A percentile compares a stretch with the other conserved stretches of the same genome.
These are phyloP conservation scores for Talaromyces thailandensis DNA, from an alignment of 495 filamentous ascomycete species.

Conservation along the genomic window DNA sequence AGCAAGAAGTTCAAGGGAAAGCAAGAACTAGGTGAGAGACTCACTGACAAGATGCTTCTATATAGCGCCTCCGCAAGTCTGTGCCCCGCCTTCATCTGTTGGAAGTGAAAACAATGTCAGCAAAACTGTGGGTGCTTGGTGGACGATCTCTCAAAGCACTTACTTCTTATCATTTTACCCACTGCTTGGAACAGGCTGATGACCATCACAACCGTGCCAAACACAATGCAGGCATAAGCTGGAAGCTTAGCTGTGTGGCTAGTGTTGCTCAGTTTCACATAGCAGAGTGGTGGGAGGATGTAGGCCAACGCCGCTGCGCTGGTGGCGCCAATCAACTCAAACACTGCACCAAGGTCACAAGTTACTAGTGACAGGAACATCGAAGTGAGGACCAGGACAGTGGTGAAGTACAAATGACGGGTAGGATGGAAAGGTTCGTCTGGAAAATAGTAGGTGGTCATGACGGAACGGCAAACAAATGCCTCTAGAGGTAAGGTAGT, in stretches of 20 bases:
- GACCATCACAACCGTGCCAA: slow-evolving; percentile 75
- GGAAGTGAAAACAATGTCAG: not conserved
- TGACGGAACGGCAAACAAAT: slow-evolving; percentile 95
- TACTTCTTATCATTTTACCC: slow-evolving; percentile 51
- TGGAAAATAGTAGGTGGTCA: slow-evolving; percentile 88
- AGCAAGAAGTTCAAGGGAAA: not conserved
- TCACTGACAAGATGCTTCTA: not conserved
- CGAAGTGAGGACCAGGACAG: slow-evolving; percentile 66
- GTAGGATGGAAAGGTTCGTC: slow-evolving; percentile 70
- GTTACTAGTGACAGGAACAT: slow-evolving; percentile 72
- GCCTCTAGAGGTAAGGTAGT: slow-evolving; percentile 93
- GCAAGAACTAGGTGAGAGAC: not conserved
- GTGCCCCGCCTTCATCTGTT: slow-evolving; percentile 24
- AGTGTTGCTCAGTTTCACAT: slow-evolving; percentile 72
- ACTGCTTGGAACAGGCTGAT: slow-evolving; percentile 72
- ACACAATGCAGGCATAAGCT: slow-evolving; percentile 58
- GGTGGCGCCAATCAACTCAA: slow-evolving; percentile 92
- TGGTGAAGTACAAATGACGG: slow-evolving; percentile 78
- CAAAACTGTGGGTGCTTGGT: not conserved
- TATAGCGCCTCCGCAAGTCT: slow-evolving; percentile 18
- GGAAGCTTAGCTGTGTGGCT: slow-evolving; percentile 64
- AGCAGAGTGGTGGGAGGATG: slow-evolving; percentile 90
- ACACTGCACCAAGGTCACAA: slow-evolving; percentile 87
- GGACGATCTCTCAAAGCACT: slow-evolving; percentile 3
- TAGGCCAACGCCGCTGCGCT: slow-evolving; percentile 90